Evolutionary conservation across 2,329 filamentous ascomycete species (phyloP).

Genomic region (Aspergillus fumigatus): DNA sequence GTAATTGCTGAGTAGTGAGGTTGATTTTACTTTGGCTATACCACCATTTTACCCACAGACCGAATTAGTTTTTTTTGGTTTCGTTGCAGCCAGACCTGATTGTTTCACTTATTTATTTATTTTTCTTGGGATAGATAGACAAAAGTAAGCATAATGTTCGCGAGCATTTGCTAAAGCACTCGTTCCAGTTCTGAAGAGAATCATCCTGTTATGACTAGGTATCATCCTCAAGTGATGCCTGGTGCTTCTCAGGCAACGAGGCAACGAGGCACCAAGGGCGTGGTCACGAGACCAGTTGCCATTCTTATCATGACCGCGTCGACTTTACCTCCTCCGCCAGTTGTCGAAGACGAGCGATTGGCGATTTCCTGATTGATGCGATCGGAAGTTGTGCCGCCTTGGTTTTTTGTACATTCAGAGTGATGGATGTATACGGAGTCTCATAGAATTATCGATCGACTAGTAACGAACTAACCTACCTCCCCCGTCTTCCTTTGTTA

Average conservation of each 20-base stretch:
- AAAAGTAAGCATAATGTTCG: background rate
- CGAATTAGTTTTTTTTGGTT: slow-evolving; percentile 9
- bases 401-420: background rate
- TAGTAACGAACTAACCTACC: slow-evolving; percentile 1
- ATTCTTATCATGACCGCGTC: background rate
- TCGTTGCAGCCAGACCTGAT: background rate
- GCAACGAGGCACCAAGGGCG: background rate
- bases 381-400: background rate
- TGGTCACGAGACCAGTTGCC: background rate
- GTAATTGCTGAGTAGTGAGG: background rate
- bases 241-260: background rate
- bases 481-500: slow-evolving; percentile 11
- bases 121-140: background rate
- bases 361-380: background rate
- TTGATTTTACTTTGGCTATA: slow-evolving; percentile 3
- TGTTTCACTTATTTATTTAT: background rate
- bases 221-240: background rate
- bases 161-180: background rate
- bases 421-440: background rate
- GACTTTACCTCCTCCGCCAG: background rate
- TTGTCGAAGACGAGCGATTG: background rate
- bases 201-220: background rate
- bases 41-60: background rate
- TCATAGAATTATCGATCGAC: background rate
- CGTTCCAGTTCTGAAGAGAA: background rate